Base-by-base conservation (phyloP, 225 moss, liverwort and hornwort species). In the Antitrichia curtipendula region DNA sequence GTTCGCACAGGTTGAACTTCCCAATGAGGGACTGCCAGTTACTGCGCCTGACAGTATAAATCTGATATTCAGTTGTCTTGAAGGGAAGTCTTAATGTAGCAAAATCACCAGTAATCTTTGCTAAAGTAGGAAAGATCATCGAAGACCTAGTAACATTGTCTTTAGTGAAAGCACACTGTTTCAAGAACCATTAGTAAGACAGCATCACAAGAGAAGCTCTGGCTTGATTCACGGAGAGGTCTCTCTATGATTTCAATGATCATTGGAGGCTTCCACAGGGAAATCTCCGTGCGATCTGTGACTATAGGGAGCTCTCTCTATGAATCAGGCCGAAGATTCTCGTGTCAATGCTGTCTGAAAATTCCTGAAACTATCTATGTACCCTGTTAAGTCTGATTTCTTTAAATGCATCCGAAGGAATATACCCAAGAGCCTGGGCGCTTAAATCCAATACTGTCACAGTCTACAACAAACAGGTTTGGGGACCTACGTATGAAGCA, bases 401-500 rank as follows among this genome's bases (percentile, higher is more conserved):
- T 17, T 40, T 16, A 10, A 65, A 82, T 25, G 65, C 27, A 45
- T 34, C 31, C 27, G 27, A 86, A 81, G 54, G 68, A 82, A 57
- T 68, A 50, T 27, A 59, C 31, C 18, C 52, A 22, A 80, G 19
- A 89, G 28, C 36, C 25, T 79, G 27, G 57, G 11, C 38, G 15
- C 59, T 29, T 11, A 68, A 52, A 60, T 25, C 24, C n/a, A 62
- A 71, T 38, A 14, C 36, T 68, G 81, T 21, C 50, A 24, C 58
- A 84, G 62, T 62, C 47, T 70, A 49, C 20, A 75, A 81, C 27
- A 59, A 80, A 53, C 62, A 86, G 75, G 83, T 84, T 91, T 86
- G 23, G 82, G 84, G 66, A 92, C 93, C 60, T 89, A 98, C 97
- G 97, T 95, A 86, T 97, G 96, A 84, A 98, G 95, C 78, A 98